Evolutionary conservation across 768 basidiomycete species (phyloP), one percentile per base, ranked within the genome.

Genomic region (Imleria badia): DNA sequence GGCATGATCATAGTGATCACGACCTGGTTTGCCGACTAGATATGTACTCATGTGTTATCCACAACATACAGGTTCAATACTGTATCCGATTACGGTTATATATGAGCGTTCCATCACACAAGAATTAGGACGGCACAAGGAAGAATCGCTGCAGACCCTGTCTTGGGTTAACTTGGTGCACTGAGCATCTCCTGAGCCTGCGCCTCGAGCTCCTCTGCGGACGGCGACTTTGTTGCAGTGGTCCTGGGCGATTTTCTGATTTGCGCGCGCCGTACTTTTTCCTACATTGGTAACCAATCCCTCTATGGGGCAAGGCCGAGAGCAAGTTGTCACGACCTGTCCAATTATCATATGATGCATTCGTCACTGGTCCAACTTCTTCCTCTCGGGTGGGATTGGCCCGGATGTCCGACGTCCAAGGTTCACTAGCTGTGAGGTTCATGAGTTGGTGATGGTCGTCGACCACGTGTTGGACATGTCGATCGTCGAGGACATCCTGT

Each of bases 381-480:
- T n/a, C n/a, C n/a, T n/a, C n/a, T n/a, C n/a, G n/a, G n/a, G n/a
- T n/a, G n/a, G n/a, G n/a, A 64, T 63, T 81, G n/a, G n/a, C n/a
- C n/a, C n/a, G n/a, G n/a, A n/a, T 83, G 76, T 81, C 81, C 51
- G 75, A 67, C 51, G 73, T 71, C 87, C 87, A 90, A 2, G 77
- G 68, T 11, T 79, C 72, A 9, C 81, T 83, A 0, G 85, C 87
- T 5, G 82, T 83, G 3, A 76, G 54, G 42, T 87, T 81, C 85
- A 91, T 87, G 22, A 91, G 75, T 58, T 76, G 29, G 85, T 70
- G 26, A 91, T 91, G 12, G 78, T 69, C 0, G 83, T 80, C 13
- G 87, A 89, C 81, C 80, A 83, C 68, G 89, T 90, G 26, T 78
- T 73, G n/a, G 82, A 72, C 68, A 91, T 75, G 64, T 82, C 72